A percentile compares a stretch with the other conserved stretches of the same genome.
Evolutionary conservation across 208 protist genomes (phyloP).

Genomic region (Leishmania turanica): DNA sequence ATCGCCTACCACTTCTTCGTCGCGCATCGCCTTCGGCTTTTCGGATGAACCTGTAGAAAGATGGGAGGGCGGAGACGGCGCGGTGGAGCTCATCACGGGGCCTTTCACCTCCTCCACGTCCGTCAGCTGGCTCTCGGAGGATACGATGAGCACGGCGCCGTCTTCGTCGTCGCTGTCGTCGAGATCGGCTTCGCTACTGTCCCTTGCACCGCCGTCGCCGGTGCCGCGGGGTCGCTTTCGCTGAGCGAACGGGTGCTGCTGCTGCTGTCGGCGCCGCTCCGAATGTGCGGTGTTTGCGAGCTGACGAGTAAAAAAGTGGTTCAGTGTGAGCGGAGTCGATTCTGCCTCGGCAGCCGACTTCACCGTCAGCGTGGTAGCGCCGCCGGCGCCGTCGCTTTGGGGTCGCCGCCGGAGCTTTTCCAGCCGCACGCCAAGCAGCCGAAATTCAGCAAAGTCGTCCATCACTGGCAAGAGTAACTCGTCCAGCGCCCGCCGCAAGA

Average conservation of each 20-base stretch:
- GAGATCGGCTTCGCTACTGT: background rate
- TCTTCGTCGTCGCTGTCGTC: slow-evolving; percentile 9
- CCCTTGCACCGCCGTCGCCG: background rate
- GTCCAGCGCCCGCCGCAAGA: slow-evolving; percentile 56
- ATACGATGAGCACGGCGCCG: slow-evolving; percentile 15
- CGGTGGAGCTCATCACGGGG: background rate
- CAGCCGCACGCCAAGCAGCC: slow-evolving; percentile 75
- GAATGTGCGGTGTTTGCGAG: background rate
- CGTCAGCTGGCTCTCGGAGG: slow-evolving; percentile 12
- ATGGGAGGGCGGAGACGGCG: background rate
- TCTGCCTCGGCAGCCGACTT: background rate
- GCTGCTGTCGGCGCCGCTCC: background rate
- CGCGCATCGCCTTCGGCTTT: background rate
- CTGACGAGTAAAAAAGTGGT: slow-evolving; percentile 25
- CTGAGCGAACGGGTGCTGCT: background rate
- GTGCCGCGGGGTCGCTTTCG: background rate
- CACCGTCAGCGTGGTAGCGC: slow-evolving; percentile 3
- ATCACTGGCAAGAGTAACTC: slow-evolving; percentile 61
- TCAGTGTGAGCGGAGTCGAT: slow-evolving; percentile 22
- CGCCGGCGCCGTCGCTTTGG: slow-evolving; percentile 15
- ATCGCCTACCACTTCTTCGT: slow-evolving; percentile 3
- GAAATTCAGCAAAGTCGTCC: slow-evolving; percentile 51
- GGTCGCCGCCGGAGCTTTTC: slow-evolving; percentile 48
- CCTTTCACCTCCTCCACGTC: background rate
- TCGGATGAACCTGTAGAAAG: background rate